Conservation (phyloP, 1,139 yeast species). For the Blastobotrys elegans region DNA sequence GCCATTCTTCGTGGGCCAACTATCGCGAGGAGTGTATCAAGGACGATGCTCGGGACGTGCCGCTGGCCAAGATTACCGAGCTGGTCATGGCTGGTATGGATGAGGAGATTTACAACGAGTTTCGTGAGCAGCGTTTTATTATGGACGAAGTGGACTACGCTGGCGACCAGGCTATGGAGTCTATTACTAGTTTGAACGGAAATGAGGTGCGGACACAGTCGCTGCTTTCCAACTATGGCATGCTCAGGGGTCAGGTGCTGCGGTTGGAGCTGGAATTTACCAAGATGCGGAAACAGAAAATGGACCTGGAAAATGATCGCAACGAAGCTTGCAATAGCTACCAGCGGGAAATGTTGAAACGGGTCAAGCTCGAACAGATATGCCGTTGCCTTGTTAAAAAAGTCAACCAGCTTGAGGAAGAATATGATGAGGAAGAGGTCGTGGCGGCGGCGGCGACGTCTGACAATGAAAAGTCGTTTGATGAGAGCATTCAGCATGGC, state of each 20-base stretch:
- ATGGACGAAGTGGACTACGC: constrained; percentile 17
- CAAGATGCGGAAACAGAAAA: constrained; percentile 13
- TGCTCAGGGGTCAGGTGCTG: constrained; percentile 15
- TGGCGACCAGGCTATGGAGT: constrained; percentile 10
- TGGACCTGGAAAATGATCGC: constrained; percentile 12
- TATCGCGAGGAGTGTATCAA: constrained; percentile 14
- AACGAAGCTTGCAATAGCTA: constrained; percentile 7
- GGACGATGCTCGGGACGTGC: constrained; percentile 14
- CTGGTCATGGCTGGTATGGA: constrained; percentile 22
- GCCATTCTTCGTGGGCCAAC: constrained; percentile 18
- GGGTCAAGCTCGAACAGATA: constrained; percentile 15
- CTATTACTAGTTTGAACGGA: neutral
- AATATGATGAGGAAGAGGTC: neutral
- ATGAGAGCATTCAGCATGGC: neutral
- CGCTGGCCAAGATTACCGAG: constrained; percentile 18
- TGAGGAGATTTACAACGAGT: constrained; percentile 21
- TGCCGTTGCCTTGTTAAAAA: constrained; percentile 13
- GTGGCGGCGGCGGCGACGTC: neutral
- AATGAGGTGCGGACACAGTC: constrained; percentile 1
- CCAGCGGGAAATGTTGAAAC: constrained; percentile 13
- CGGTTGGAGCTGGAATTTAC: constrained; percentile 17
- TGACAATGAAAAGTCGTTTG: neutral
- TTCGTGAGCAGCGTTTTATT: constrained; percentile 16
- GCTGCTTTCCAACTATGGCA: constrained; percentile 13
- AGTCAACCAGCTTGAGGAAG: constrained; percentile 6